Conservation (phyloP, 139 green algal species). For the Chlorella sp. region DNA sequence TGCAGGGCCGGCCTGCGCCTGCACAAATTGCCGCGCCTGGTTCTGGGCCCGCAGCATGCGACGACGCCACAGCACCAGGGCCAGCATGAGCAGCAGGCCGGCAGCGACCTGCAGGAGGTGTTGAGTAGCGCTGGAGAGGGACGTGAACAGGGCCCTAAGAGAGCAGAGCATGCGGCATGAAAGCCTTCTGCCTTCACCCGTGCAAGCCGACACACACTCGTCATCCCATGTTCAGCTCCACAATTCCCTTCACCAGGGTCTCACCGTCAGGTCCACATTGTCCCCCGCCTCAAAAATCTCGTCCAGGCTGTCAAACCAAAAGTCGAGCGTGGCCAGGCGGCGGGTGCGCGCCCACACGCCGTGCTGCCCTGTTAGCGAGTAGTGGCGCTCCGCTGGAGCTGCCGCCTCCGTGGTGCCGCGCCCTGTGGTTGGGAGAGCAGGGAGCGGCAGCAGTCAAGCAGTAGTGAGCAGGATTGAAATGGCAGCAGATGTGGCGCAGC, state of each 20-base stretch:
- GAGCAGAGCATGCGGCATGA: not conserved
- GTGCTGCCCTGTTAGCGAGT: not conserved
- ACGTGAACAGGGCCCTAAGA: not conserved
- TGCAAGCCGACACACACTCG: too few relatives aligned
- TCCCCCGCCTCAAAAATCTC: conserved; percentile 9
- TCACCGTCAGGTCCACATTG: conserved; percentile 17
- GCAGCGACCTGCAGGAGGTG: conserved; percentile 18
- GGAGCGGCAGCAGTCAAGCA: too few relatives aligned
- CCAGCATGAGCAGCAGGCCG: conserved; percentile 40
- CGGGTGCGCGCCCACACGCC: not conserved
- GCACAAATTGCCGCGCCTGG: conserved; percentile 28
- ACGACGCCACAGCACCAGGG: conserved; percentile 58
- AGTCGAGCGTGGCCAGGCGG: conserved; percentile 5
- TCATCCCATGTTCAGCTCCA: too few relatives aligned
- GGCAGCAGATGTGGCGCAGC: too few relatives aligned
- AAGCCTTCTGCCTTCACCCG: too few relatives aligned
- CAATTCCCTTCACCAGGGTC: too few relatives aligned
- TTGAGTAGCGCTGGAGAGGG: too few relatives aligned
- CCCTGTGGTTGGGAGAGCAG: too few relatives aligned
- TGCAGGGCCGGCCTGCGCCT: not conserved
- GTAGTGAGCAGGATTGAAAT: too few relatives aligned
- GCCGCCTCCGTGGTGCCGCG: too few relatives aligned
- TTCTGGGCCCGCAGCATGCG: conserved; percentile 34
- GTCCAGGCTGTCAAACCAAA: conserved; percentile 30
- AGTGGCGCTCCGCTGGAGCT: too few relatives aligned